Evolutionary conservation across 306 rosid species (phyloP), one percentile per base, ranked within the genome.

Genomic region (Dalbergia cultrata): DNA sequence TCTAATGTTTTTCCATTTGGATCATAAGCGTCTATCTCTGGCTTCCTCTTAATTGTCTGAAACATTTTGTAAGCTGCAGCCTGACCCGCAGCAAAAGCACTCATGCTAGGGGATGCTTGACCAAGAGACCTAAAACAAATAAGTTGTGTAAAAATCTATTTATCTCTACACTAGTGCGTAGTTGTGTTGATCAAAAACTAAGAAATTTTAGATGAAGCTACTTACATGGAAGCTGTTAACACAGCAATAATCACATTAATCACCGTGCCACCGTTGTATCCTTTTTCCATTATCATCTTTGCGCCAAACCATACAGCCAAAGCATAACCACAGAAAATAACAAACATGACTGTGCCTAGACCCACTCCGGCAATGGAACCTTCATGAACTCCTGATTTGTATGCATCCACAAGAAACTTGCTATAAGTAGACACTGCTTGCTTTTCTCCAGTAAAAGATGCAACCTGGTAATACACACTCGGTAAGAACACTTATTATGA

Each of bases 11-110:
- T 88, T 33, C 98, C 98, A 34, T 37, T 92, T 33, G 87, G 82
- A 68, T 90, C 94, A 76, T 73, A 90, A 61, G 95, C 76, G 71
- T 94, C 97, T 50, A 92, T 94, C 79, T 89, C 93, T 59, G 98
- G 98, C 69, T 80, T 89, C 77, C 98, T 94, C 60, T 84, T 58
- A 72, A 94, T 94, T 31, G 98, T 92, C 79, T 88, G 72, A 75
- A 94, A 94, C 98, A 94, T 94, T 84, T 94, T 94, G 82, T 64
- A 94, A 4, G 98, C 98, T 34, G 98, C 98, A 63, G 98, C 98
- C 80, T 89, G 91, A 76, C 98, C 98, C 7, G 97, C 92, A 19
- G 93, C 96, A 45, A 92, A 94, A 49, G 98, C 96, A 76, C 96
- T 88, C 90, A 92, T n/a, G 89, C 98, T 88, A 4, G 98, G 98